These are phyloP conservation scores for Alliaria petiolata DNA, from an alignment of 345 rosid genomes.

Conservation along the genomic window DNA sequence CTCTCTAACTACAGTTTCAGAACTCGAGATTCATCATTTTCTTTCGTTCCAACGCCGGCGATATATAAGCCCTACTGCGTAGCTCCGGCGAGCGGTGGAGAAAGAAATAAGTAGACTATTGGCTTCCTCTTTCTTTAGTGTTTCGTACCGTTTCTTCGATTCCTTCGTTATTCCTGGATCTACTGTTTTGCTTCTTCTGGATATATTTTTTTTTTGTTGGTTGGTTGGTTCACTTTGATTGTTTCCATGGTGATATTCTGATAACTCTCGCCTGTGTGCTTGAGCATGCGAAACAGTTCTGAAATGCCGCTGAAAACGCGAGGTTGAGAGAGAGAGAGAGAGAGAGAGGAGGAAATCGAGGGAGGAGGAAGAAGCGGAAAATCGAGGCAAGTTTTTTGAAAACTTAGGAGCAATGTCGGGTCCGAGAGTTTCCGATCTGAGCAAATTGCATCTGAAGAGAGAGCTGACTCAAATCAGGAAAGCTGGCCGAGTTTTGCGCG, in stretches of 20 bases:
- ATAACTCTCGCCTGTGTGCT: neutral
- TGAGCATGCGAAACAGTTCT: neutral
- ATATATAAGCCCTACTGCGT: neutral
- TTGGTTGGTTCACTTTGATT: neutral
- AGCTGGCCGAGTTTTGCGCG: conserved; percentile 79
- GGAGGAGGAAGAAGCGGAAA: no score
- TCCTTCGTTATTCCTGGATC: no score
- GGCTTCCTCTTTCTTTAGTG: neutral
- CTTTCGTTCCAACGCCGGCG: neutral
- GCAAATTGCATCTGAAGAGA: conserved; percentile 74
- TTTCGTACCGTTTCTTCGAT: conserved; percentile 1
- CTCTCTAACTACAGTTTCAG: conserved; percentile 2
- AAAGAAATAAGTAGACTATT: neutral
- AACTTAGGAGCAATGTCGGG: no score
- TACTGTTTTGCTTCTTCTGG: neutral
- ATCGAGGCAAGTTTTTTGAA: no score
- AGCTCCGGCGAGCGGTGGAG: neutral
- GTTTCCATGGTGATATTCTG: neutral
- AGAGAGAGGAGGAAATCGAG: neutral
- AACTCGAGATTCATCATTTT: conserved; percentile 7
- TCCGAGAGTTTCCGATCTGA: conserved; percentile 60
- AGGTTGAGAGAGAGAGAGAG: neutral
- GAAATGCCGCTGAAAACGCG: conserved; percentile 11
- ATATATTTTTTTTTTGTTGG: neutral
- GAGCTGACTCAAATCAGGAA: conserved; percentile 91